A percentile compares a stretch with the other conserved stretches of the same genome.
phyloP scores from a whole-genome alignment of 768 basidiomycete species.

The Kwoniella sp. region DNA sequence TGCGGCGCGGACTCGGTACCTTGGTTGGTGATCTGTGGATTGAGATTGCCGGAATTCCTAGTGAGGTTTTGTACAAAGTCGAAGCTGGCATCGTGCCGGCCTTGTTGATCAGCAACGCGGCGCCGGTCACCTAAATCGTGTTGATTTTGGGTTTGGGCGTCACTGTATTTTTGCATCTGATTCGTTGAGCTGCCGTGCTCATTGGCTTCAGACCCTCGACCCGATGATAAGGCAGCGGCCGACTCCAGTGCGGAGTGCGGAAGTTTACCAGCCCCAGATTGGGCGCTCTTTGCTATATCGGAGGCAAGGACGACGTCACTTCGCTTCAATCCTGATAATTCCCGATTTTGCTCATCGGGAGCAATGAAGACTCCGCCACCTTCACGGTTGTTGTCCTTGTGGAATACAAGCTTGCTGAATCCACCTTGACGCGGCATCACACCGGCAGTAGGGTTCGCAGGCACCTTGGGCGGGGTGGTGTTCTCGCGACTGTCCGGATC shows the following conservation, averaged over 20 bases:
- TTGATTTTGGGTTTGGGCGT: not conserved
- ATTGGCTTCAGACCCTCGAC: not conserved
- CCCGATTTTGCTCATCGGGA: constrained; percentile 45
- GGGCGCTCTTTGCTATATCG: constrained; percentile 2
- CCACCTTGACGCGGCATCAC: constrained; percentile 53
- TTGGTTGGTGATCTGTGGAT: constrained; percentile 39
- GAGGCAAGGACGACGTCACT: constrained; percentile 22
- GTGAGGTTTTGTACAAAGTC: constrained; percentile 3
- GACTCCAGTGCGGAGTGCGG: not conserved
- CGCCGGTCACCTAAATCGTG: not conserved
- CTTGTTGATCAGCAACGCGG: not conserved
- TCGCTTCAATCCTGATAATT: constrained; percentile 21
- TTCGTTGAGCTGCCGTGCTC: not conserved
- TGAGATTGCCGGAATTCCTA: constrained; percentile 37
- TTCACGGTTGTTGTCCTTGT: constrained; percentile 75
- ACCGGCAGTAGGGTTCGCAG: constrained; percentile 78
- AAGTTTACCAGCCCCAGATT: not conserved
- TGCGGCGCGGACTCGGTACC: constrained; percentile 4
- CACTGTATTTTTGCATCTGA: not conserved
- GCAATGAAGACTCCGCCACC: constrained; percentile 87
- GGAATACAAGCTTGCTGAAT: constrained; percentile 63
- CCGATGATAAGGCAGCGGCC: not conserved
- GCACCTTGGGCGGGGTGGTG: constrained; percentile 61
- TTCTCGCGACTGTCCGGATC: constrained; percentile 56
- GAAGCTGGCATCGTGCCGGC: not conserved